Conservation (phyloP, 225 moss, liverwort and hornwort genomes). For the Bryoerythrophyllum caledonicum region DNA sequence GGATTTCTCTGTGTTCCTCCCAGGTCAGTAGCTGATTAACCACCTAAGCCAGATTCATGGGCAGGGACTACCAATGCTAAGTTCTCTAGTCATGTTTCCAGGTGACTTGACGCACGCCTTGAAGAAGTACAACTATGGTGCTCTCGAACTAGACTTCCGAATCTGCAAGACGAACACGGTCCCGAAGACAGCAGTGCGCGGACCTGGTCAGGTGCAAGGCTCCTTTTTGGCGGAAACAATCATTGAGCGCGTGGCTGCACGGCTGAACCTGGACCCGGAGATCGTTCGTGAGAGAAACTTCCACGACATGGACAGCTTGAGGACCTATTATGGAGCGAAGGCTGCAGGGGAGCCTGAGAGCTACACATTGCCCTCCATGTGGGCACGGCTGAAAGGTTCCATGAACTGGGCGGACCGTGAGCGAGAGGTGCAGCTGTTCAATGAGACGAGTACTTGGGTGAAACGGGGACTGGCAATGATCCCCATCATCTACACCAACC, state of each 20-base stretch:
- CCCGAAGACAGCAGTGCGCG: constrained; percentile 53
- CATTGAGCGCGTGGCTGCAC: constrained; percentile 63
- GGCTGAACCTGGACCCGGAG: constrained; percentile 44
- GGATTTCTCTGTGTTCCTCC: constrained; percentile 13
- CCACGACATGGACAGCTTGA: constrained; percentile 42
- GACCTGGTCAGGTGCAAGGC: constrained; percentile 58
- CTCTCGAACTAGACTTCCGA: constrained; percentile 24
- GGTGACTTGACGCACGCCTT: constrained; percentile 4
- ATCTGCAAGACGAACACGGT: constrained; percentile 48
- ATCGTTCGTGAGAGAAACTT: constrained; percentile 56
- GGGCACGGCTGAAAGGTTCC: constrained; percentile 47
- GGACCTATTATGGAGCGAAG: constrained; percentile 29
- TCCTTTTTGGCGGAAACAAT: constrained; percentile 62
- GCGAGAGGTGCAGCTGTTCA: constrained; percentile 38
- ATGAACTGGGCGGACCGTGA: constrained; percentile 40
- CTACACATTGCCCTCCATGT: constrained; percentile 43
- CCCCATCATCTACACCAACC: constrained; percentile 18
- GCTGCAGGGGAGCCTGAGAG: constrained; percentile 15
- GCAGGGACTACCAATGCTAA: neutral
- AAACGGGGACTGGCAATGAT: constrained; percentile 64
- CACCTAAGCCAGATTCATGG: neutral
- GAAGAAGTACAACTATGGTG: constrained; percentile 55
- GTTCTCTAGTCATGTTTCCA: neutral
- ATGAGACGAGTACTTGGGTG: constrained; percentile 47
- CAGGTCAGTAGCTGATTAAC: constrained; percentile 2